These are phyloP conservation scores for Aureobasidium namibiae DNA, from an alignment of 2,329 filamentous ascomycete genomes.

Conservation along the genomic window DNA sequence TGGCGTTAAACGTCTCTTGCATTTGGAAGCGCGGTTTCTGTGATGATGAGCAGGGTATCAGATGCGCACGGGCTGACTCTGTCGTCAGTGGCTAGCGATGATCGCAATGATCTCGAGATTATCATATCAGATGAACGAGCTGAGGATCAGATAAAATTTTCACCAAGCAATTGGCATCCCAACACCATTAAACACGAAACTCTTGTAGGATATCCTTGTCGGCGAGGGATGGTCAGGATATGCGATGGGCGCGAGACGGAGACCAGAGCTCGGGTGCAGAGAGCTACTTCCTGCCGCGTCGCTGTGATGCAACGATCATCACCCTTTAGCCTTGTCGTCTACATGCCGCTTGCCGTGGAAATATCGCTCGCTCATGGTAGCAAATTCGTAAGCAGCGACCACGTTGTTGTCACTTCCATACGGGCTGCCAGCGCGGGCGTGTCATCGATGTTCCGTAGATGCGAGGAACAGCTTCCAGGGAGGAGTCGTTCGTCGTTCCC, in stretches of 20 bases:
- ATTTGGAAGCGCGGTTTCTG: background rate
- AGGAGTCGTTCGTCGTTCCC: background rate
- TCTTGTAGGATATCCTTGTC: background rate
- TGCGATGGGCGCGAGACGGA: background rate
- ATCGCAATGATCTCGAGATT: background rate
- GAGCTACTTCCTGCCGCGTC: background rate
- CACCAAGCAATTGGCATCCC: background rate
- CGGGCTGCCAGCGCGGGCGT: background rate
- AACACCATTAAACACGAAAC: background rate
- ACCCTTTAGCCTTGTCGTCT: background rate
- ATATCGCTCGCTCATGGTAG: background rate
- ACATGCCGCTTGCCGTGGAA: background rate
- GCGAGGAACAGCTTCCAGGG: background rate
- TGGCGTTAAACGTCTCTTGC: background rate
- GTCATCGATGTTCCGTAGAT: background rate
- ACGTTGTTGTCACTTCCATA: background rate
- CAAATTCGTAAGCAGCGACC: background rate
- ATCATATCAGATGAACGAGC: background rate
- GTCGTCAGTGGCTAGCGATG: conserved; percentile 1
- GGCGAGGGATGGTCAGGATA: background rate
- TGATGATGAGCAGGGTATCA: background rate
- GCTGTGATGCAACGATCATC: background rate
- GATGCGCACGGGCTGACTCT: background rate
- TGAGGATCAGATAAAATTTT: conserved; percentile 4
- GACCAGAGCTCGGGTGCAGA: too few relatives aligned